Percentiles rank a stretch among this genome's conserved stretches.
These are phyloP conservation scores for Cutaneotrichosporon curvatum DNA, from an alignment of 1,284 basidiomycete genomes.

Conservation along the genomic window DNA sequence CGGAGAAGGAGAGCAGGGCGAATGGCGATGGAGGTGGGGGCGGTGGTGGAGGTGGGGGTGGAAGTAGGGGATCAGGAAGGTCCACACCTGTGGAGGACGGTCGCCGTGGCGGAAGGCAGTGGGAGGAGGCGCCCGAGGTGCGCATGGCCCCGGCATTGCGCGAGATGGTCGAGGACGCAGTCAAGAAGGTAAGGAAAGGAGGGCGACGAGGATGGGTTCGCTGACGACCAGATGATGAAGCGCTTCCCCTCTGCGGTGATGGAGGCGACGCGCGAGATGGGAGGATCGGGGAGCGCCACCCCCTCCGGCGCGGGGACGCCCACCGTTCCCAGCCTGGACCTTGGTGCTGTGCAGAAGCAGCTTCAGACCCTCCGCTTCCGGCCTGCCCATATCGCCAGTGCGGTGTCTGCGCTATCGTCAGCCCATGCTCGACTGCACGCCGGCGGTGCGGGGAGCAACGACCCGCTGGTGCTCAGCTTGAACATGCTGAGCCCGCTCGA, in stretches of 20 bases:
- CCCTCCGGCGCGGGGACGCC: conserved; percentile 3
- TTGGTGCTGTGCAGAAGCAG: conserved; percentile 29
- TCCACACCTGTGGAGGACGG: conserved; percentile 20
- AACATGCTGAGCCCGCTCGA: conserved; percentile 53
- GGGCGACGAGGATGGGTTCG: background rate
- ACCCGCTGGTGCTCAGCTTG: conserved; percentile 45
- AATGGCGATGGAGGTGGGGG: conserved; percentile 6
- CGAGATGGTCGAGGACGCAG: conserved; percentile 71
- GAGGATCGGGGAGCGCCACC: conserved; percentile 21
- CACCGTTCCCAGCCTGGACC: conserved; percentile 22
- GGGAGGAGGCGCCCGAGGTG: conserved; percentile 69
- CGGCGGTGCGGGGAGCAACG: conserved; percentile 8
- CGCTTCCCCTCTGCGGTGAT: conserved; percentile 45
- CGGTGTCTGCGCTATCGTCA: conserved; percentile 33
- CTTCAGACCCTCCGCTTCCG: conserved; percentile 47
- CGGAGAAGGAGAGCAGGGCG: conserved; percentile 29
- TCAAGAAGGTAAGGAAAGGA: conserved; percentile 69
- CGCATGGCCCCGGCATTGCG: conserved; percentile 71
- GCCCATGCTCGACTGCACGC: conserved; percentile 37
- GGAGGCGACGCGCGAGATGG: conserved; percentile 41
- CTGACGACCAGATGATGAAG: conserved; percentile 44
- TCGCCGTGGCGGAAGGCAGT: conserved; percentile 49
- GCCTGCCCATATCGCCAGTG: conserved; percentile 44
- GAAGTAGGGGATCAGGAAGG: conserved; percentile 51
- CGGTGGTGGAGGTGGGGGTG: conserved; percentile 3